These are phyloP conservation scores for Dactylellina parvicollis DNA, from an alignment of 2,329 filamentous ascomycete species.

Conservation along the genomic window DNA sequence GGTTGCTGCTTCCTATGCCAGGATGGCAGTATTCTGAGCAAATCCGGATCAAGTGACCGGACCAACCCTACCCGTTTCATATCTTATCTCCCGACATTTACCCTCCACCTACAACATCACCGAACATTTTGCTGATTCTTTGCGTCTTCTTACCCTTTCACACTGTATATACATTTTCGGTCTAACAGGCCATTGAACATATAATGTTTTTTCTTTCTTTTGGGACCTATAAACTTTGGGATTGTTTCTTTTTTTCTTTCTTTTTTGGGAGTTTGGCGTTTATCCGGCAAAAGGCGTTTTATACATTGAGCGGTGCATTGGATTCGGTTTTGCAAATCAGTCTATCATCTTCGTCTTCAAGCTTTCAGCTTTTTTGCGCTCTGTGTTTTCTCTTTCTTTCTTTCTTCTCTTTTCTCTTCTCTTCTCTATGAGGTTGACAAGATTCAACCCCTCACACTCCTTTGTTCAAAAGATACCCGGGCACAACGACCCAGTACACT, in stretches of 20 bases:
- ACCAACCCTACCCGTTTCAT: conserved; percentile 43
- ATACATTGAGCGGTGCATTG: conserved; percentile 15
- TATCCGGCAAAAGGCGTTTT: conserved; percentile 41
- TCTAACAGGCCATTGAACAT: conserved; percentile 35
- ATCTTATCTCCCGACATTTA: conserved; percentile 35
- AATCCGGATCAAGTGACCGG: conserved; percentile 32
- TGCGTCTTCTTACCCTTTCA: neutral
- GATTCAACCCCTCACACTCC: conserved; percentile 39
- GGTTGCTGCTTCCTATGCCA: conserved; percentile 18
- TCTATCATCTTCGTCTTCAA: conserved; percentile 20
- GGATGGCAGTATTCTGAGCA: conserved; percentile 4
- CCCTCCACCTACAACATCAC: conserved; percentile 11
- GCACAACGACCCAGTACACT: conserved; percentile 19
- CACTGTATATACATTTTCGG: conserved; percentile 35
- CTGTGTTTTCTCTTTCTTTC: neutral
- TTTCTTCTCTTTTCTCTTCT: conserved; percentile 13
- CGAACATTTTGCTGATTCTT: neutral
- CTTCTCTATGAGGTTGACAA: conserved; percentile 31
- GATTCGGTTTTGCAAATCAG: conserved; percentile 16
- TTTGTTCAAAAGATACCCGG: conserved; percentile 25
- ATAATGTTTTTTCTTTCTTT: conserved; percentile 30
- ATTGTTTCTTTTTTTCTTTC: conserved; percentile 19
- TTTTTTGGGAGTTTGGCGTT: conserved; percentile 36
- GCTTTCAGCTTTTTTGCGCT: conserved; percentile 4
- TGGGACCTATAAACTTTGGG: conserved; percentile 2